Base-by-base conservation (phyloP, 2,329 filamentous ascomycete species). In the Alternaria viburni region DNA sequence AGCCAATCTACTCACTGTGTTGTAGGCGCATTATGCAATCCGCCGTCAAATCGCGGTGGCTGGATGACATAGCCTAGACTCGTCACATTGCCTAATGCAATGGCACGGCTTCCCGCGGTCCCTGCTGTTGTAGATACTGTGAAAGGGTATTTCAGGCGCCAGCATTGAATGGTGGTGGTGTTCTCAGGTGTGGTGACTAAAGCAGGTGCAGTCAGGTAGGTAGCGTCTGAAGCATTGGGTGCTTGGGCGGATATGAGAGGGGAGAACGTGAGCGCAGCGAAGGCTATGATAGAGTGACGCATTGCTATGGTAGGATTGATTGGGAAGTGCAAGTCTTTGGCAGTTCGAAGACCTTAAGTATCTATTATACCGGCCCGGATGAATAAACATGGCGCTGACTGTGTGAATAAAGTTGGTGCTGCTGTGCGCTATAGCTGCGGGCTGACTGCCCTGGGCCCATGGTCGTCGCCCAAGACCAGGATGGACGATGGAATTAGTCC, bases 101-200 rank as follows among this genome's bases (percentile, higher is more conserved):
- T 65, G 1, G 64, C 65, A 28, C 69, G 56, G 5, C 74, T 68
- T 30, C 75, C 75, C 12, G 36, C 36, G 17, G 70, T 70, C 25
- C 78, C 78, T 13, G 75, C 75, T 9, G 67, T 65, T 2, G 72
- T 68, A 3, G 77, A 74, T 4, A 64, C 52, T 5, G 57, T 43
- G 62, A 80, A 72, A 4, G 77, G 75, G 5, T 60, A 58, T 25
- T 49, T 66, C 52, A 80, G 72, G 21, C 73, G 65, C 77, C 77
- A 80, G 66, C 77, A 81, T 64, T 80, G 71, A 36, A 80, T 70
- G 6, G 65, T 67, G 8, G 78, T 79, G 54, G 67, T 66, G 65
- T 78, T 77, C 13, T 72, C 64, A 17, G 28, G n/a, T 51, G 71
- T 71, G 5, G 77, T 78, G 11, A 78, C 72, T 23, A 80, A 66